Evolutionary conservation across 148 eudicot species (phyloP).

Genomic region (Rhododendron williamsianum): DNA sequence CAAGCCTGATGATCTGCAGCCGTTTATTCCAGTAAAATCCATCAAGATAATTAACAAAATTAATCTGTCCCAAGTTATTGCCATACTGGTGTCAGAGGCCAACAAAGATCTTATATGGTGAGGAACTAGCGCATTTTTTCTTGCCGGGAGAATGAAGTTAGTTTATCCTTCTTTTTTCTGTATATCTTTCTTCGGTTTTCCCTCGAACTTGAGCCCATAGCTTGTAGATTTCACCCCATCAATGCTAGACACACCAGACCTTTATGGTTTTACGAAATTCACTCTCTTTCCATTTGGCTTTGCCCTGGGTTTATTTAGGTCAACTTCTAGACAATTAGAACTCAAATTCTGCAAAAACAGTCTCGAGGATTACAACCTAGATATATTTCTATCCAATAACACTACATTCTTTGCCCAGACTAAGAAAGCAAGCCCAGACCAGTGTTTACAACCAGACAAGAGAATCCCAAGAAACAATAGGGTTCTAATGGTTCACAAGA

Average conservation of each 20-base stretch:
- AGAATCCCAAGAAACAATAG: not conserved
- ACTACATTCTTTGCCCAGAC: not conserved
- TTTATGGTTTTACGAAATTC: not conserved
- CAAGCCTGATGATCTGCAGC: constrained; percentile 61
- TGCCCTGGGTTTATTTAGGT: not conserved
- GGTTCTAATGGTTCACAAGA: constrained; percentile 9
- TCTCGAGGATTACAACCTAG: not conserved
- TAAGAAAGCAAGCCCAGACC: not conserved
- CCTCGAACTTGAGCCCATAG: not conserved
- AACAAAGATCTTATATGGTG: not conserved
- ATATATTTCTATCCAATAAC: not conserved
- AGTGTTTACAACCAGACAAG: not conserved
- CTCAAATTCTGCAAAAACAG: not conserved
- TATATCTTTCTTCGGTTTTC: not conserved
- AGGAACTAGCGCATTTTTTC: not conserved
- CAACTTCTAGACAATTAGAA: not conserved
- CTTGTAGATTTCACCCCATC: not conserved
- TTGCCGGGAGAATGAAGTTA: not conserved
- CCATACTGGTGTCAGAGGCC: not conserved
- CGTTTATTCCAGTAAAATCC: not conserved
- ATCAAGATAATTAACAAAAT: not conserved
- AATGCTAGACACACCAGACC: not conserved
- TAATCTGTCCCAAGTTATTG: not conserved
- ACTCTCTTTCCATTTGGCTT: not conserved
- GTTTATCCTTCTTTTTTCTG: not conserved